These are phyloP conservation scores for Margaritispora aquatica DNA, from an alignment of 495 filamentous ascomycete species.

Conservation along the genomic window DNA sequence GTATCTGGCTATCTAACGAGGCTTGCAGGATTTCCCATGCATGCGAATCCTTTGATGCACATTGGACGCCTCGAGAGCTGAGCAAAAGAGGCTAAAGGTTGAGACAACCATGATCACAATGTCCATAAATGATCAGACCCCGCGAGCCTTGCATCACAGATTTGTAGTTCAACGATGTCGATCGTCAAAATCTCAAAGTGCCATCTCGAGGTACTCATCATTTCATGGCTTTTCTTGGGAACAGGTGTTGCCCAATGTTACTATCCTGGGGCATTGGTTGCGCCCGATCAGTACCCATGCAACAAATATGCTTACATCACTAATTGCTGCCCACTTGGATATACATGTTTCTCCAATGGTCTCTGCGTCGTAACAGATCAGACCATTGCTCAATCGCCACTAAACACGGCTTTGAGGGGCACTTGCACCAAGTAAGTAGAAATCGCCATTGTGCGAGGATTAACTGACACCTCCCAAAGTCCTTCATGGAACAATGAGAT, in stretches of 20 bases:
- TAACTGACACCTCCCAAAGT: not conserved
- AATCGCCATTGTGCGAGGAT: not conserved
- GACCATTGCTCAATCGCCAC: slow-evolving; percentile 16
- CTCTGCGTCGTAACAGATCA: slow-evolving; percentile 29
- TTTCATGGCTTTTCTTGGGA: not conserved
- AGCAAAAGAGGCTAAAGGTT: no score
- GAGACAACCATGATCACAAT: not conserved
- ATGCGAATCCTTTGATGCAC: not conserved
- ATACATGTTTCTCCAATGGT: slow-evolving; percentile 31
- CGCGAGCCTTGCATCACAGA: not conserved
- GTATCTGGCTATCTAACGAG: not conserved
- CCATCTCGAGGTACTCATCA: not conserved
- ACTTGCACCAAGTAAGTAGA: slow-evolving; percentile 24
- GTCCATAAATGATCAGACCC: not conserved
- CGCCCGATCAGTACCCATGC: slow-evolving; percentile 24
- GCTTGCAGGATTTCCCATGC: not conserved
- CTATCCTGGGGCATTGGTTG: slow-evolving; percentile 22
- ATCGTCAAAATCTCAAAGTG: not conserved
- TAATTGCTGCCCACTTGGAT: slow-evolving; percentile 28
- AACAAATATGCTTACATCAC: slow-evolving; percentile 16
- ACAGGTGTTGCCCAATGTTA: slow-evolving; percentile 20
- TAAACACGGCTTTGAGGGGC: slow-evolving; percentile 23
- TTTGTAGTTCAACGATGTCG: not conserved
- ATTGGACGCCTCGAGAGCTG: not conserved
- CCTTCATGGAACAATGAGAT: slow-evolving; percentile 26